Conservation (phyloP, 768 basidiomycete species). For the Candolleomyces aberdarensis region DNA sequence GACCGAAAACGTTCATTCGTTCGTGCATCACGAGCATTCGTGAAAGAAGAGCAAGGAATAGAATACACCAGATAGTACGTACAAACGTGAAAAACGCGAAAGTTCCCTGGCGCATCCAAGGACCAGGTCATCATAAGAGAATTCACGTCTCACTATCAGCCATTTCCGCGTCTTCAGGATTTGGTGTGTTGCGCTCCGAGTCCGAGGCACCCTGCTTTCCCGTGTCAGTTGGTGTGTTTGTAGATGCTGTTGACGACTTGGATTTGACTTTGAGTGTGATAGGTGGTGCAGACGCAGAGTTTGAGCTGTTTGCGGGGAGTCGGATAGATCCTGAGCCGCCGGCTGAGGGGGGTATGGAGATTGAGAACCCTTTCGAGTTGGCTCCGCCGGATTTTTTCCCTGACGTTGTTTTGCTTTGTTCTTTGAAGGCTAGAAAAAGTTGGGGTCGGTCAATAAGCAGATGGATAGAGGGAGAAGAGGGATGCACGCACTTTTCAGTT, state of each 20-base stretch:
- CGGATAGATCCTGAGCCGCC: background rate
- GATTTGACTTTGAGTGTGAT: background rate
- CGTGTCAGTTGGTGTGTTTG: background rate
- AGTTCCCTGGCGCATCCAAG: too few species aligned
- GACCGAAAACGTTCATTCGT: too few species aligned
- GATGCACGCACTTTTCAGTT: constrained; percentile 53
- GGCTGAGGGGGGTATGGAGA: background rate
- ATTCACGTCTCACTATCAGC: too few species aligned
- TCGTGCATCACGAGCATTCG: too few species aligned
- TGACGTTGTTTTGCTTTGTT: background rate
- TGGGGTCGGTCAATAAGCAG: background rate
- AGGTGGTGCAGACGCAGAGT: background rate
- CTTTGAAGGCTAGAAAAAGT: background rate
- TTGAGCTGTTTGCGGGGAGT: background rate
- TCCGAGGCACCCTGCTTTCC: background rate
- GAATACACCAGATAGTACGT: too few species aligned
- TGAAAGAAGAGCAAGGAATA: too few species aligned
- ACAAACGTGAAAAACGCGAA: too few species aligned
- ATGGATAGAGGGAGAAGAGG: background rate
- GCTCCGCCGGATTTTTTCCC: background rate
- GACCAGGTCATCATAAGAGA: too few species aligned
- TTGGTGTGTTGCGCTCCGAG: background rate
- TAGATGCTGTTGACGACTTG: background rate
- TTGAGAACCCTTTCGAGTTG: background rate
- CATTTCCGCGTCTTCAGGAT: too few species aligned